Evolutionary conservation across 2,329 filamentous ascomycete genomes (phyloP).

Genomic region (Phyllachora maydis): DNA sequence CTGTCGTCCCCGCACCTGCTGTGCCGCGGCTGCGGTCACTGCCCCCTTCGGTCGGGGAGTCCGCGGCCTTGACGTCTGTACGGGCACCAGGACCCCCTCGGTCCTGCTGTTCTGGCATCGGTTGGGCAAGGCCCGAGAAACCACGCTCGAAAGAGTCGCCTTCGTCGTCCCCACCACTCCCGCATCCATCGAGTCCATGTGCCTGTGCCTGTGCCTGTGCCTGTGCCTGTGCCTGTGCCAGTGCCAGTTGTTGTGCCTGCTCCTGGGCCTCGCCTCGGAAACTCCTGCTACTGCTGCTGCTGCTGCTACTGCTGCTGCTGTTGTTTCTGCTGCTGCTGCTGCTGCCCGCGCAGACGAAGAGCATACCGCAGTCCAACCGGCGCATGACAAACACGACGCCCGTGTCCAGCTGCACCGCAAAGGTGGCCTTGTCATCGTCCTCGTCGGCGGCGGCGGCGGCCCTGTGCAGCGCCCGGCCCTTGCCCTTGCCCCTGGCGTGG

Average conservation of each 20-base stretch:
- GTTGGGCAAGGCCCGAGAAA: no score
- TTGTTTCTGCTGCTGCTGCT: not conserved
- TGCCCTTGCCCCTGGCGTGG: slow-evolving; percentile 4
- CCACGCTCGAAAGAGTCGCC: no score
- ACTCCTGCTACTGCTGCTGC: slow-evolving; percentile 2
- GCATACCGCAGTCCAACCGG: slow-evolving; percentile 32
- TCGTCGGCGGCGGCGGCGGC: slow-evolving; percentile 3
- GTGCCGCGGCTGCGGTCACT: slow-evolving; percentile 24
- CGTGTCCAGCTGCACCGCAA: slow-evolving; percentile 35
- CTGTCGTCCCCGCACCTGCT: slow-evolving; percentile 15
- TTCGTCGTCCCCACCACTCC: no score
- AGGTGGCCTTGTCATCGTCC: slow-evolving; percentile 9
- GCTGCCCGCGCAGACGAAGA: slow-evolving; percentile 37
- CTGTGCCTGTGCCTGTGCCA: no score
- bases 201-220: no score
- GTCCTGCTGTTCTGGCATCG: no score
- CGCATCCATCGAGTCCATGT: no score
- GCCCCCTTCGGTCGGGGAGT: slow-evolving; percentile 20
- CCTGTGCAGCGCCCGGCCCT: slow-evolving; percentile 1
- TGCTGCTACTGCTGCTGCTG: not conserved
- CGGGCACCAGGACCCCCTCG: no score
- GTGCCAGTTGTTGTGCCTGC: no score
- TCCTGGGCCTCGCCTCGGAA: slow-evolving; percentile 1
- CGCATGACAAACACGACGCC: slow-evolving; percentile 38
- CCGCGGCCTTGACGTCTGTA: slow-evolving; percentile 12